phyloP scores from a whole-genome alignment of 495 filamentous ascomycete genomes.

The Penicillium samsonianum region DNA sequence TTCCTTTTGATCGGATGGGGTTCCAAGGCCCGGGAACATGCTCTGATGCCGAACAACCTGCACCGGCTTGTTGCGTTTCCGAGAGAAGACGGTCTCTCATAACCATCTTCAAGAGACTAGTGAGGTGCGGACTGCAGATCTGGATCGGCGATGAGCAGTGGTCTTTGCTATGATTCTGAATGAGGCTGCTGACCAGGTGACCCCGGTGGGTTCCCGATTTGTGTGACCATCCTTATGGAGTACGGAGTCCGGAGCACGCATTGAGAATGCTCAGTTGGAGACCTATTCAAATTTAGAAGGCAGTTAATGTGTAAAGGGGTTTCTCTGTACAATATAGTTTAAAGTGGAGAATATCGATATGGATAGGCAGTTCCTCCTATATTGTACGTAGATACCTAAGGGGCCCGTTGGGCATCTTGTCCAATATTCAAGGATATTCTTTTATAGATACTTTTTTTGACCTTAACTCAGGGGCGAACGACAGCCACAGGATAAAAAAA shows the following conservation, averaged over 20 bases:
- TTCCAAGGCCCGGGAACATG: constrained; percentile 43
- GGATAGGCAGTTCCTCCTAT: background rate
- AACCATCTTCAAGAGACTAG: constrained; percentile 31
- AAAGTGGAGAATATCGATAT: background rate
- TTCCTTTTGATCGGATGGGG: constrained; percentile 53
- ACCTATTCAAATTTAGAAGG: constrained; percentile 41
- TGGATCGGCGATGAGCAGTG: constrained; percentile 53
- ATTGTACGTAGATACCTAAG: background rate
- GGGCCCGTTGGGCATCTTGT: background rate
- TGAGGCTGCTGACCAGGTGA: constrained; percentile 47
- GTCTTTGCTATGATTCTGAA: constrained; percentile 50
- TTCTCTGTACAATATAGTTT: background rate
- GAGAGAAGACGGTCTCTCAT: constrained; percentile 41
- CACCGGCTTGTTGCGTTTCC: constrained; percentile 46
- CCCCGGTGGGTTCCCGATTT: constrained; percentile 49
- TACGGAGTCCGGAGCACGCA: constrained; percentile 20
- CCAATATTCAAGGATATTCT: background rate
- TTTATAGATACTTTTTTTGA: background rate
- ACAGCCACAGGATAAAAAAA: background rate
- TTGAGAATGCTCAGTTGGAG: constrained; percentile 50
- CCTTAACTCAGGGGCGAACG: background rate
- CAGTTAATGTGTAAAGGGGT: constrained; percentile 16
- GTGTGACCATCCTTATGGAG: constrained; percentile 48
- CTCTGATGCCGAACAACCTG: constrained; percentile 31
- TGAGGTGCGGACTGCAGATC: constrained; percentile 37